These are phyloP conservation scores for Ophiognomonia clavigignenti-juglandacearum DNA, from an alignment of 2,329 filamentous ascomycete species.

Conservation along the genomic window DNA sequence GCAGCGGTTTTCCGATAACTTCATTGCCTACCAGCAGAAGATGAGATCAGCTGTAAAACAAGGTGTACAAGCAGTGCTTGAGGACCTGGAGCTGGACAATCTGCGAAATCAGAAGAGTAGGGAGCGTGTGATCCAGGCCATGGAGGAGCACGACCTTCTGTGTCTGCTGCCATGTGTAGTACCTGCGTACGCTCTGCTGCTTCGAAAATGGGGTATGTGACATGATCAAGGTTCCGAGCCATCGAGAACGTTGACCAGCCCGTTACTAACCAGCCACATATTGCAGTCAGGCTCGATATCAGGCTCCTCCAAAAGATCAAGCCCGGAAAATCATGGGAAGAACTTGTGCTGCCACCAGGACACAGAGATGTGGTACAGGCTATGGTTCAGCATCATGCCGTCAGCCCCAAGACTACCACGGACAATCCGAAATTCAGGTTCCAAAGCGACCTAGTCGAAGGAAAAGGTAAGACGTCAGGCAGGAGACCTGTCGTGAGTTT, in stretches of 20 bases:
- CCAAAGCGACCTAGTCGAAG: constrained; percentile 24
- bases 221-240: too few relatives aligned
- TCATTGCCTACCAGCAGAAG: constrained; percentile 3
- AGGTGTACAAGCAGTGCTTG: background rate
- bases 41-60: background rate
- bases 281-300: constrained; percentile 19
- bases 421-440: background rate
- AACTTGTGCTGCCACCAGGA: constrained; percentile 24
- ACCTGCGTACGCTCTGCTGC: constrained; percentile 22
- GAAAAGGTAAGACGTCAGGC: constrained; percentile 20
- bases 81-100: background rate
- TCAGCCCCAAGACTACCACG: background rate
- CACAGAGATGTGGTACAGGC: constrained; percentile 26
- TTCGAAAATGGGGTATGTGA: constrained; percentile 25
- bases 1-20: constrained; percentile 1
- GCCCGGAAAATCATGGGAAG: constrained; percentile 19
- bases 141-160: constrained; percentile 18
- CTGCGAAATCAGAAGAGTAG: constrained; percentile 3
- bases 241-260: too few relatives aligned
- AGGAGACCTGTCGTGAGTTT: background rate
- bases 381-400: constrained; percentile 23
- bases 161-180: constrained; percentile 20
- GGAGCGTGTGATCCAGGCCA: constrained; percentile 7
- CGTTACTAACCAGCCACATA: too few relatives aligned
- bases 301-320: constrained; percentile 11